Conservation (phyloP, 2,329 filamentous ascomycete species). For the Neoarthrinium moseri region DNA sequence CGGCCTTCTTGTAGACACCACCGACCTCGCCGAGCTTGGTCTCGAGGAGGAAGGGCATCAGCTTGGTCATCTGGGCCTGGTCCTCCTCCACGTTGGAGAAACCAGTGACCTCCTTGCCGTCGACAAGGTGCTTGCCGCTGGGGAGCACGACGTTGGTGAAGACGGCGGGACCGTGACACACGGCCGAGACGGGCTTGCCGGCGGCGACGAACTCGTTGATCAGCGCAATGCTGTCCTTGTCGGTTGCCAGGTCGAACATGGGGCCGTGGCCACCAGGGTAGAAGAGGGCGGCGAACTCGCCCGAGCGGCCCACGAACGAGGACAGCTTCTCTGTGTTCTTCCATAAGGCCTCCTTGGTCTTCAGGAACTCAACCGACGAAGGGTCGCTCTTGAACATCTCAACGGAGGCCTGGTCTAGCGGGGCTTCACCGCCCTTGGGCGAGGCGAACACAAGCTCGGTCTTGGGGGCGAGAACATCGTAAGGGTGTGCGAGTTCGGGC, state of each 20-base stretch:
- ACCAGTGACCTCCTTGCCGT: slow-evolving; percentile 57
- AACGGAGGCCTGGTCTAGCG: slow-evolving; percentile 59
- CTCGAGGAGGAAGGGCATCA: slow-evolving; percentile 62
- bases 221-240: slow-evolving; percentile 55
- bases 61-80: slow-evolving; percentile 33
- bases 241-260: slow-evolving; percentile 65
- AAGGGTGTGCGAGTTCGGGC: slow-evolving; percentile 66
- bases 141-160: slow-evolving; percentile 55
- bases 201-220: slow-evolving; percentile 61
- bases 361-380: slow-evolving; percentile 51
- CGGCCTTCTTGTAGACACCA: slow-evolving; percentile 56
- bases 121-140: slow-evolving; percentile 52
- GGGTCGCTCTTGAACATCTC: slow-evolving; percentile 53
- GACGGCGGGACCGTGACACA: slow-evolving; percentile 68
- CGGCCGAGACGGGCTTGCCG: slow-evolving; percentile 63
- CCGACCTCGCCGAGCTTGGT: slow-evolving; percentile 50
- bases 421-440: slow-evolving; percentile 59
- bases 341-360: slow-evolving; percentile 59
- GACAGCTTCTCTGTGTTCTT: slow-evolving; percentile 59
- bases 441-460: slow-evolving; percentile 60
- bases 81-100: slow-evolving; percentile 59
- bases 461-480: slow-evolving; percentile 50
- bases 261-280: slow-evolving; percentile 60
- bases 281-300: slow-evolving; percentile 63
- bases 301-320: slow-evolving; percentile 52